A percentile compares a stretch with the other conserved stretches of the same genome.
Conservation (phyloP, 2,329 filamentous ascomycete species). For the Arthrobotrys musiformis region DNA sequence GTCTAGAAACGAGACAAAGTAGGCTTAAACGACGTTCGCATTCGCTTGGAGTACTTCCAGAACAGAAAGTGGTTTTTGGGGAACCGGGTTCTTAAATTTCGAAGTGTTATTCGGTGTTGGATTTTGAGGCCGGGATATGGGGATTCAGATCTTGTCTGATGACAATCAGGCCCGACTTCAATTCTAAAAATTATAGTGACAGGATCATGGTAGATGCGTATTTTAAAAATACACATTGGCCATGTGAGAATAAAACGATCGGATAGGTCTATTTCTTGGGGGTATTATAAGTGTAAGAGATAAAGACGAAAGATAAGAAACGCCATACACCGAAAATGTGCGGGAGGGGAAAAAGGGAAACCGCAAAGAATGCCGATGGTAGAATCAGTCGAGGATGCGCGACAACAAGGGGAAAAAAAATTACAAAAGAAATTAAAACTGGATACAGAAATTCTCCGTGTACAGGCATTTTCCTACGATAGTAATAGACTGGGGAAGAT, state of each 20-base stretch:
- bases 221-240: neutral
- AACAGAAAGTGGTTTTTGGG: neutral
- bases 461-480: neutral
- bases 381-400: neutral
- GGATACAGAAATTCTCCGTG: neutral
- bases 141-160: neutral
- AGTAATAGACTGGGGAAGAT: neutral
- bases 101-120: neutral
- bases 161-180: conserved; percentile 3
- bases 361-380: neutral
- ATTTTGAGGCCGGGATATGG: neutral
- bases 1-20: conserved; percentile 4
- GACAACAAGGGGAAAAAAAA: neutral
- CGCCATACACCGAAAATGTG: conserved; percentile 4
- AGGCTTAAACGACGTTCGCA: neutral
- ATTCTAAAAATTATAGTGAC: conserved; percentile 2
- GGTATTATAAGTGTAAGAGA: neutral
- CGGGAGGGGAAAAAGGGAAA: neutral
- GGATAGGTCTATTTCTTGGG: neutral
- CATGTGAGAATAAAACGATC: neutral
- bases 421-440: conserved; percentile 10
- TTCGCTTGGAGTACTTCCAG: neutral
- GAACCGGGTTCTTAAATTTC: neutral
- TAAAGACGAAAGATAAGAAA: neutral
- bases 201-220: neutral